Evolutionary conservation across 108 stramenopile species (phyloP).

Genomic region (Stephanodiscus triporus): DNA sequence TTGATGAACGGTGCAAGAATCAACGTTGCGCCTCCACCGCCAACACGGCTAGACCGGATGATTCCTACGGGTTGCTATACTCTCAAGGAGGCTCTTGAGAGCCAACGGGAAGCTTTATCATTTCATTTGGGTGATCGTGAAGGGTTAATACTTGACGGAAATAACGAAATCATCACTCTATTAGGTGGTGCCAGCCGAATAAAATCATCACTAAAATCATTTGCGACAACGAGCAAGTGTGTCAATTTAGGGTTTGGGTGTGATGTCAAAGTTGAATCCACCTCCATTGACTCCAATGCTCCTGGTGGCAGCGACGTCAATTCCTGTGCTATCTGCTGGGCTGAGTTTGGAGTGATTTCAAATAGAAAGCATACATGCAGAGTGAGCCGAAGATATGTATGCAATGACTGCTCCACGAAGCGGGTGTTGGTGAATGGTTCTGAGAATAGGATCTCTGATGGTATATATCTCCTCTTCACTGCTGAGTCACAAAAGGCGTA

Average conservation of each 20-base stretch:
- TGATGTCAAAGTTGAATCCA: slow-evolving; percentile 30
- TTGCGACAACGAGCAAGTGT: slow-evolving; percentile 30
- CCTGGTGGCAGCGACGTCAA: slow-evolving; percentile 76
- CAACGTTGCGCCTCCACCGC: slow-evolving; percentile 61
- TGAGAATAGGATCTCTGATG: slow-evolving; percentile 76
- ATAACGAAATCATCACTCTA: slow-evolving; percentile 49
- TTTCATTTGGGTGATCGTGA: slow-evolving; percentile 35
- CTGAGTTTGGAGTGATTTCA: slow-evolving; percentile 67
- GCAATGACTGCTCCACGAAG: slow-evolving; percentile 84
- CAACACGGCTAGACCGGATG: slow-evolving; percentile 43
- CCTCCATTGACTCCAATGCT: slow-evolving; percentile 53
- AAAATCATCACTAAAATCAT: slow-evolving; percentile 37
- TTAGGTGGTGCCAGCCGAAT: slow-evolving; percentile 58
- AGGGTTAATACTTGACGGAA: slow-evolving; percentile 51
- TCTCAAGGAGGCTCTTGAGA: slow-evolving; percentile 7
- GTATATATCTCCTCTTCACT: slow-evolving; percentile 68
- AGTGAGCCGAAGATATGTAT: slow-evolving; percentile 67
- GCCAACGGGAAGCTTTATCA: neutral
- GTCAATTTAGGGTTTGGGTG: slow-evolving; percentile 1
- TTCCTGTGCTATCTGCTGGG: slow-evolving; percentile 88
- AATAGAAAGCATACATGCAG: slow-evolving; percentile 81
- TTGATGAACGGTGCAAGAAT: slow-evolving; percentile 64
- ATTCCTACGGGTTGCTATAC: slow-evolving; percentile 36
- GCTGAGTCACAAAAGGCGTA: slow-evolving; percentile 32
- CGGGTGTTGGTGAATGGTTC: slow-evolving; percentile 56